Base-by-base conservation (phyloP, 106 monocot species). In the Dendrobium catenatum region DNA sequence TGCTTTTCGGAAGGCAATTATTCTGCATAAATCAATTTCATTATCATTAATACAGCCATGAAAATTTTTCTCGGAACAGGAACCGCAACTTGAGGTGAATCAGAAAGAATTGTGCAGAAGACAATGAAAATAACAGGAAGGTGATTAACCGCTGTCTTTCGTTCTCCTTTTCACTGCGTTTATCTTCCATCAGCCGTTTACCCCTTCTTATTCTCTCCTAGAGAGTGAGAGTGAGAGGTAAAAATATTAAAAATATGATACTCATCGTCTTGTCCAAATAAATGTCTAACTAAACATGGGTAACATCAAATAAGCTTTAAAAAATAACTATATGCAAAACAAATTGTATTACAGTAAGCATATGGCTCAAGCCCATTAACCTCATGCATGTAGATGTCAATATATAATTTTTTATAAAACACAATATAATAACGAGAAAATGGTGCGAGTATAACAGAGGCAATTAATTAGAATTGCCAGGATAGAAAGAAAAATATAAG, bases 121-220 rank as follows among this genome's bases (percentile, higher is more conserved):
- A 24, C 18, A 4, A 42, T 10, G 2, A 85, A 31, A 72, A 42
- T 19, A 73, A 64, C 26, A 29, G 55, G 20, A 31, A 9, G 19
- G 76, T 42, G 79, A 59, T 58, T 55, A 43, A 92, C 96, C 96
- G 80, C 83, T 93, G 91, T 79, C 96, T 90, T 81, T 92, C 89
- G 85, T 88, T 91, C 73, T 86, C 89, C 84, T 96, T 91, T 31
- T 85, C 80, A 64, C 83, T 82, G 80, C 83, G 55, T 78, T 88
- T 91, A 81, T 93, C 90, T 87, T 96, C 88, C 72, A 87, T 70
- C 46, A 91, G 84, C 33, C 91, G 90, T 81, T 92, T 93, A 55
- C 87, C 90, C 9, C 84, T 68, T 51, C 82, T 88, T 84, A 87
- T 92, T 86, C 89, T 93, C 73, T 96, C 90, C 91, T 90, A 77